phyloP scores from a whole-genome alignment of 305 asterid genomes.

The Fraxinus greggii region DNA sequence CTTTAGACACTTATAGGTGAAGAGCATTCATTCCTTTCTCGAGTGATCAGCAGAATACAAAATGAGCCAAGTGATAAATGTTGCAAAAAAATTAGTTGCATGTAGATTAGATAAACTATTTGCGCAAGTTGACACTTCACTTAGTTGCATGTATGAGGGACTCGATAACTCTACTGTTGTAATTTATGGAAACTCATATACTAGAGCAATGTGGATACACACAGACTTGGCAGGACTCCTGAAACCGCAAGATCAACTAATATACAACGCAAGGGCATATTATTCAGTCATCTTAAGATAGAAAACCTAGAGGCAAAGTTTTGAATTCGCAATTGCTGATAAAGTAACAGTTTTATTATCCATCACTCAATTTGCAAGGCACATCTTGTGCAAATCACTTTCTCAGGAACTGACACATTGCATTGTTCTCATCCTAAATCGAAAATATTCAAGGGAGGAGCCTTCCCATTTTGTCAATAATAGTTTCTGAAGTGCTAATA shows the following conservation, averaged over 20 bases:
- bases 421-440: neutral
- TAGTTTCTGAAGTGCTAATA: neutral
- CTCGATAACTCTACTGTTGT: neutral
- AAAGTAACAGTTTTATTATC: neutral
- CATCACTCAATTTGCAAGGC: neutral
- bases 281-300: conserved; percentile 1
- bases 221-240: neutral
- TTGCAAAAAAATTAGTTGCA: neutral
- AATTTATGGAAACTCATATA: neutral
- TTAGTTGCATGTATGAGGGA: conserved; percentile 7
- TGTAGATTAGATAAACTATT: neutral
- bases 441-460: neutral
- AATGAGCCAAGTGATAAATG: conserved; percentile 9
- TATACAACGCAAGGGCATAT: neutral
- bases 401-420: neutral
- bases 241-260: neutral
- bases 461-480: conserved; percentile 1
- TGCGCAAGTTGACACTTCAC: neutral
- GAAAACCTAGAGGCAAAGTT: neutral
- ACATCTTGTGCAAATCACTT: neutral
- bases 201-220: neutral
- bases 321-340: neutral
- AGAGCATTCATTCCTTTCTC: neutral
- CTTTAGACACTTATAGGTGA: conserved; percentile 2
- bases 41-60: neutral